Conservation (phyloP, 495 filamentous ascomycete species). For the Penicillium fimorum region DNA sequence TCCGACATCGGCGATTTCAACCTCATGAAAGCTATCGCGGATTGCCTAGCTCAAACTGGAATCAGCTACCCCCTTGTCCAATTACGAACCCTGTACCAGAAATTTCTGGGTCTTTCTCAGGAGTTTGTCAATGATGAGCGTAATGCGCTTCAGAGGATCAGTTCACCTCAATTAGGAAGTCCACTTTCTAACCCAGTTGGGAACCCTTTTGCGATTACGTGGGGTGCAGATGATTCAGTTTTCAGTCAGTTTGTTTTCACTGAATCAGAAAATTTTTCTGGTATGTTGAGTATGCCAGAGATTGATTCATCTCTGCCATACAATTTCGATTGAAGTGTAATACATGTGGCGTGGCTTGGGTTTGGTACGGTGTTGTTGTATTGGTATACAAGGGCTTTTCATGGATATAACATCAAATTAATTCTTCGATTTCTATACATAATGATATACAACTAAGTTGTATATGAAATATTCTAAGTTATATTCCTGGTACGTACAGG, state of each 20-base stretch:
- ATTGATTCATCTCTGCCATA: background rate
- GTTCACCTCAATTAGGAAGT: background rate
- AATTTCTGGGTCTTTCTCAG: constrained; percentile 17
- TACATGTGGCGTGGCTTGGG: background rate
- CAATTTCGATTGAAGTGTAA: background rate
- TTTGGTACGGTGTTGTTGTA: background rate
- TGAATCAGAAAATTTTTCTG: background rate
- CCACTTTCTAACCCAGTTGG: background rate
- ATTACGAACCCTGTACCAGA: constrained; percentile 16
- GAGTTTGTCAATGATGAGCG: constrained; percentile 6
- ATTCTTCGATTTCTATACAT: background rate
- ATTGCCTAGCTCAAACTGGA: constrained; percentile 15
- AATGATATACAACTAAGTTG: background rate
- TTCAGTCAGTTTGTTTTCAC: background rate
- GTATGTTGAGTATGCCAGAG: background rate
- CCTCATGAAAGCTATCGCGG: constrained; percentile 17
- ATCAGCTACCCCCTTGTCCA: constrained; percentile 16
- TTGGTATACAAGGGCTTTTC: background rate
- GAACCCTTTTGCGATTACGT: constrained; percentile 1
- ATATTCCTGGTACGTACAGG: constrained; percentile 4
- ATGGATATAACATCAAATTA: background rate
- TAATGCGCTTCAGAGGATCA: background rate
- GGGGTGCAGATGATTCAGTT: background rate
- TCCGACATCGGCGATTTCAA: constrained; percentile 20
- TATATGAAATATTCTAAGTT: background rate